These are phyloP conservation scores for Melocanna baccifera DNA, from an alignment of 176 grass and related monocot species.

Conservation along the genomic window DNA sequence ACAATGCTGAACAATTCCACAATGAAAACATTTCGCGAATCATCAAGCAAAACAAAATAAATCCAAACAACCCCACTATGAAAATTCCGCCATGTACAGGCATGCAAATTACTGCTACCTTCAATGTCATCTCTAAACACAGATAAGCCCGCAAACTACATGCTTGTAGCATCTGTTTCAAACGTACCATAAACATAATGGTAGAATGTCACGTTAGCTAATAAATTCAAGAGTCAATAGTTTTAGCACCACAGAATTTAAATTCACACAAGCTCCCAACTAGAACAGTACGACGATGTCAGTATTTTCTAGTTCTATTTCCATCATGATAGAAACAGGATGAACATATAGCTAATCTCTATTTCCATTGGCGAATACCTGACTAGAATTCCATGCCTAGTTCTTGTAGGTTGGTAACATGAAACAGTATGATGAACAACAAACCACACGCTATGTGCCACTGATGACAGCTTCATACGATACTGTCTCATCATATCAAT, in stretches of 20 bases:
- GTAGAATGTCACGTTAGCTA: not conserved
- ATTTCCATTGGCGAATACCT: not conserved
- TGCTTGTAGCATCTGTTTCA: not conserved
- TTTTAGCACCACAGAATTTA: too few relatives aligned
- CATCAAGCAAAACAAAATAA: not conserved
- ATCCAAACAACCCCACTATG: too few relatives aligned
- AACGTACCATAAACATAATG: not conserved
- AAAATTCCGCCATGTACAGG: too few relatives aligned
- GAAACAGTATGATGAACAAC: not conserved
- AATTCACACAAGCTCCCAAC: too few relatives aligned
- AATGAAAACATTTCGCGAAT: not conserved
- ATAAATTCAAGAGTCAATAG: too few relatives aligned
- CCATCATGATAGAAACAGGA: too few relatives aligned
- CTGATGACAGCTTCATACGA: not conserved
- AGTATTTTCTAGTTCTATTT: not conserved
- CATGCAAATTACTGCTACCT: too few relatives aligned
- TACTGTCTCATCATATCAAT: not conserved
- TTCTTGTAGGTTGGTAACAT: not conserved
- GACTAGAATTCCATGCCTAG: not conserved
- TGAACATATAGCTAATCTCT: not conserved
- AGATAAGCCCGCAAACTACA: not conserved
- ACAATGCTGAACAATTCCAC: not conserved
- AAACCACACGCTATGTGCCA: not conserved
- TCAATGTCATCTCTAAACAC: too few relatives aligned
- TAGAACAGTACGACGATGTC: not conserved